Base-by-base conservation (phyloP, 2,329 filamentous ascomycete species). In the Neofusicoccum umdonicola region DNA sequence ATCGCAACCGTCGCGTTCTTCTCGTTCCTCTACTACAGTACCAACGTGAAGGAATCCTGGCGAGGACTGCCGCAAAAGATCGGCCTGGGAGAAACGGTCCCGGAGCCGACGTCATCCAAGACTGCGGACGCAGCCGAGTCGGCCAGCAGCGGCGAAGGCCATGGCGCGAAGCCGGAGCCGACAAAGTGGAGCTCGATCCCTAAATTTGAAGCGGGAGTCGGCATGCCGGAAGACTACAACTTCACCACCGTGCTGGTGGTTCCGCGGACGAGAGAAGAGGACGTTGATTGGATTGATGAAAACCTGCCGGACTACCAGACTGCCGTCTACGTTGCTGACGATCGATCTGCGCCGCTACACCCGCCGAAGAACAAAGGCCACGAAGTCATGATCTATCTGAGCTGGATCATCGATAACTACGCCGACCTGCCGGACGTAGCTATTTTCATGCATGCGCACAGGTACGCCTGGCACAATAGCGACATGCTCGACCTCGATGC, bases 391-490 rank as follows among this genome's bases (percentile, higher is more conserved):
- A 82, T 86, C 7, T 88, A 89, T 71, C 79, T 88, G 42, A 84
- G 81, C 44, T 88, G 86, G 73, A 82, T 89, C 69, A 82, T 87
- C 69, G 85, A 87, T 71, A 81, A 84, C 72, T 89, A 89, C 75
- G 80, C 88, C 67, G 70, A 78, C 3, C 80, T 89, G 3, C 82
- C 85, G 2, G 85, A 87, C 62, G 80, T 88, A 66, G 79, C 80
- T 37, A 82, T 89, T 67, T 87, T 90, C 75, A 83, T 87, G 73
- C 87, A 89, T 71, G 81, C 84, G 19, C 84, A 88, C 67, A 83
- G 86, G 48, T 76, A 76, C 37, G 78, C 83, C 52, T 87, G 85
- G 85, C 85, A 87, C 71, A 86, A 86, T 69, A 84, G 87, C 67
- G 81, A 83, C 58, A 70, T 83, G 52, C 70, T 81, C 51, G 71